Evolutionary conservation across 805 yeast genomes (phyloP).

Genomic region (Starmerella sirachaensis): DNA sequence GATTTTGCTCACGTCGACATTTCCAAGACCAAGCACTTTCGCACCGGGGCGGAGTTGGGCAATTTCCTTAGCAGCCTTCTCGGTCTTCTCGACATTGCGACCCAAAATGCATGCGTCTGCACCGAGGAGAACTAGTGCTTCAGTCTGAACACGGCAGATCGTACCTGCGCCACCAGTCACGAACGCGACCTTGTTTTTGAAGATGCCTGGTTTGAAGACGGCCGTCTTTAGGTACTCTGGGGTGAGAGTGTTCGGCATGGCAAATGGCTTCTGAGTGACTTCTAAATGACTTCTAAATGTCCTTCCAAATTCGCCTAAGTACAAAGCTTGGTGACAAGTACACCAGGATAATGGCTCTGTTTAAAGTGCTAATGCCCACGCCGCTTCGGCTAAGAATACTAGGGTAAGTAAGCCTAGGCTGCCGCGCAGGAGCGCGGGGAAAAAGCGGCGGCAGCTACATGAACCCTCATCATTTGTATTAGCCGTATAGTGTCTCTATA

Average conservation of each 20-base stretch:
- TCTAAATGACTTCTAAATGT: no score
- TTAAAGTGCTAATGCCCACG: no score
- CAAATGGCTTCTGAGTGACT: background rate
- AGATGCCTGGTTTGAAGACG: slow-evolving; percentile 45
- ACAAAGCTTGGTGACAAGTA: no score
- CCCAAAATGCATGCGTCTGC: slow-evolving; percentile 83
- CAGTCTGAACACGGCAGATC: slow-evolving; percentile 83
- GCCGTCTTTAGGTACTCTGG: slow-evolving; percentile 22
- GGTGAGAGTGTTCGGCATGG: slow-evolving; percentile 24
- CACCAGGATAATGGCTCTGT: no score
- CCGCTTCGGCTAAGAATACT: no score
- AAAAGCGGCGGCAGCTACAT: no score
- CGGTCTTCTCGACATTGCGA: slow-evolving; percentile 56
- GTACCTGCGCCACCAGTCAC: slow-evolving; percentile 96
- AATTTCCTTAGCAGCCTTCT: slow-evolving; percentile 55
- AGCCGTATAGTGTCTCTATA: no score
- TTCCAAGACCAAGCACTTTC: slow-evolving; percentile 58
- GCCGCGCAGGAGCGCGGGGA: no score
- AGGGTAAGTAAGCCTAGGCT: no score
- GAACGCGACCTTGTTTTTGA: slow-evolving; percentile 74
- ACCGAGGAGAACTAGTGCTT: slow-evolving; percentile 71
- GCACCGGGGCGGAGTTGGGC: slow-evolving; percentile 44
- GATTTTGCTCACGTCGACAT: slow-evolving; percentile 67
- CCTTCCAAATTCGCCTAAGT: no score
- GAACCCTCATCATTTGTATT: no score